Base-by-base conservation (phyloP, 768 basidiomycete genomes). In the Russula griseocarnosa region DNA sequence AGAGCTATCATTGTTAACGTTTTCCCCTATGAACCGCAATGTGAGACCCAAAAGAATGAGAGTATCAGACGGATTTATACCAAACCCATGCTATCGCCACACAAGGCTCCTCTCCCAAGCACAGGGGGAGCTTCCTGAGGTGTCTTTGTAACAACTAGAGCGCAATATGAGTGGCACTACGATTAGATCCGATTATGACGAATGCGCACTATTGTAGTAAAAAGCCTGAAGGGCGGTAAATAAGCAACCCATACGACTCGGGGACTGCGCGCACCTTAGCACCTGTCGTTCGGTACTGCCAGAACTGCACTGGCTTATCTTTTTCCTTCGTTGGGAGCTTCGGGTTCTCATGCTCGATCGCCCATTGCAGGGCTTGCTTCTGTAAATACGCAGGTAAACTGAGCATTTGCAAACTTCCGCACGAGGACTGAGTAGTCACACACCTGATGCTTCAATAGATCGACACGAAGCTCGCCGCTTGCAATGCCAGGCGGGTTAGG, bases 351-450 rank as follows among this genome's bases (percentile, higher is more conserved):
- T 79, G 83, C 18, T 85, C 82, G 32, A 95, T 79, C 69, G 90
- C 91, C 94, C 94, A 97, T 70, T 87, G 83, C 50, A 94, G 74
- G 1, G 86, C 92, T 83, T 94, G 92, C 55, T 77, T 85, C 92
- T 94, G 60, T 16, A 62, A 44, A 55, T 6, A 3, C 24, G 30
- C 18, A 0, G 18, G 40, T 53, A 2, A 20, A n/a, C 14, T 60
- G 30, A 55, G 58, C 11, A 55, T 16, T 5, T 24, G 20, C 20
- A 5, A 24, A n/a, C n/a, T 28, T 2, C 14, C n/a, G 9, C 7
- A 36, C 36, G 13, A 59, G 11, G 18, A 28, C 1, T 14, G 14
- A 18, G 20, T 6, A 0, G 32, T 36, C 30, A 55, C 73, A 50
- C 46, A 88, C 92, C 79, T 96, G 94, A 69, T 95, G 94, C 65